Conservation (phyloP, 257 asterid species). For the Nicotiana sylvestris region DNA sequence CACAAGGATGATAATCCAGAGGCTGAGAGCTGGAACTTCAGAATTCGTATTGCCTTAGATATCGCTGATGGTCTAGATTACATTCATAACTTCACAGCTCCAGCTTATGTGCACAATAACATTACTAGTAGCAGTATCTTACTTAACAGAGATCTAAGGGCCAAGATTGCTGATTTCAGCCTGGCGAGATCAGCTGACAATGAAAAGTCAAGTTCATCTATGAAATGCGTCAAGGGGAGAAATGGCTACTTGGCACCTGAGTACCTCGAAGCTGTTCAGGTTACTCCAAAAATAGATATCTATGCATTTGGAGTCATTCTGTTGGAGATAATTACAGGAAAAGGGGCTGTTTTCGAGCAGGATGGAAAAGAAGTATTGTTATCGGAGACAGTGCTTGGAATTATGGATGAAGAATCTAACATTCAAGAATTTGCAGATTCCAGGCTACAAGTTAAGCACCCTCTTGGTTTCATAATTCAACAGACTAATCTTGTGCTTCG, state of each 20-base stretch:
- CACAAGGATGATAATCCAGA: constrained; percentile 16
- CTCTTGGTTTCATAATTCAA: constrained; percentile 57
- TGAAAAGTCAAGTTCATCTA: constrained; percentile 21
- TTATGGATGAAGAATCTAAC: constrained; percentile 18
- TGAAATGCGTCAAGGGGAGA: constrained; percentile 25
- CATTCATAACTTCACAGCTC: constrained; percentile 63
- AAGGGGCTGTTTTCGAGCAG: constrained; percentile 29
- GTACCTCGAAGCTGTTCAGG: constrained; percentile 28
- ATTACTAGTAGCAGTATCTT: constrained; percentile 48
- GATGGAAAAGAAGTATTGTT: constrained; percentile 39
- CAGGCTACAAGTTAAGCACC: constrained; percentile 49
- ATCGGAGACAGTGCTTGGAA: constrained; percentile 28
- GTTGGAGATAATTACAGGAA: constrained; percentile 60
- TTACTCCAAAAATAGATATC: constrained; percentile 50
- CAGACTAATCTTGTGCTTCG: constrained; percentile 43
- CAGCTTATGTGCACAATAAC: constrained; percentile 59
- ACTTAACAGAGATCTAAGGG: constrained; percentile 46
- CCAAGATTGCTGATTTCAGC: constrained; percentile 58
- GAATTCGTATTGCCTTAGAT: constrained; percentile 59
- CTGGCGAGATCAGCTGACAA: constrained; percentile 31
- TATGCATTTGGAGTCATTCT: constrained; percentile 65
- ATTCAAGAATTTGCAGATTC: constrained; percentile 38
- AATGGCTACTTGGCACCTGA: constrained; percentile 68
- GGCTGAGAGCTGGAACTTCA: constrained; percentile 44
- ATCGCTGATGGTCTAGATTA: constrained; percentile 68